Percentiles rank a stretch among this genome's conserved stretches.
phyloP scores from a whole-genome alignment of 176 grass and related monocot genomes.

The Themeda triandra region DNA sequence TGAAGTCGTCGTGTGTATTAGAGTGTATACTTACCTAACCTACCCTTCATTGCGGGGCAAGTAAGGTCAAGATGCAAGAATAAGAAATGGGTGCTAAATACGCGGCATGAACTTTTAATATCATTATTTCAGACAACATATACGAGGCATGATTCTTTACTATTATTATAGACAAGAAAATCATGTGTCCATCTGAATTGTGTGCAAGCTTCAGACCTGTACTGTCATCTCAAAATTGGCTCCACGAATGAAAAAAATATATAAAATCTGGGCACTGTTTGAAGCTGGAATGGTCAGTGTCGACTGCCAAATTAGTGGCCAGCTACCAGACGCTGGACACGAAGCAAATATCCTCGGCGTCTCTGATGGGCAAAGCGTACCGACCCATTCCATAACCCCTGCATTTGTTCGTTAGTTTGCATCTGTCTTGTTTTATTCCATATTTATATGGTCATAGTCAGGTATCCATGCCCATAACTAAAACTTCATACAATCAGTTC shows the following conservation, averaged over 20 bases:
- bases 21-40: background rate
- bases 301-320: background rate
- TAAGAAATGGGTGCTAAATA: too few relatives aligned
- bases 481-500: background rate
- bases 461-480: background rate
- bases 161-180: too few relatives aligned
- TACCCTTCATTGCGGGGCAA: background rate
- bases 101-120: too few relatives aligned
- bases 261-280: background rate
- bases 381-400: background rate
- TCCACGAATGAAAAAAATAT: background rate
- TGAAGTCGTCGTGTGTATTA: background rate
- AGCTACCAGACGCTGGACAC: background rate
- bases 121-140: background rate
- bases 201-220: too few relatives aligned
- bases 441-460: background rate
- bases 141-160: too few relatives aligned
- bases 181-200: too few relatives aligned
- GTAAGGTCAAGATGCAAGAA: background rate
- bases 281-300: background rate
- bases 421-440: background rate
- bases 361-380: constrained; percentile 29
- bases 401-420: background rate
- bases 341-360: background rate
- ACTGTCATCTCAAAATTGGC: background rate